Conservation (phyloP, 805 yeast genomes). For the Candida ipomoeae region DNA sequence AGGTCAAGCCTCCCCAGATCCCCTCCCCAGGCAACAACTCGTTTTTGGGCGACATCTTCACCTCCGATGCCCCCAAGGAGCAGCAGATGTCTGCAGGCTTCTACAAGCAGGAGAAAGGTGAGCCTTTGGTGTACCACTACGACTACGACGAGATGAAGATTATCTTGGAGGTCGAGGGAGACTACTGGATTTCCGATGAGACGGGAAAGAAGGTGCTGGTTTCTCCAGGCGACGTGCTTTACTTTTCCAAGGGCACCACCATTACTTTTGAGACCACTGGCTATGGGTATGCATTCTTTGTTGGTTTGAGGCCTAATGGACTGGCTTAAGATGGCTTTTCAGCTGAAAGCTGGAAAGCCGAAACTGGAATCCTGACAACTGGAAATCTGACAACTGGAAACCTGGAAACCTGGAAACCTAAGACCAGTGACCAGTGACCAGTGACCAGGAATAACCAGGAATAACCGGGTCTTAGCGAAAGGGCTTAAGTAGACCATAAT, state of each 20-base stretch:
- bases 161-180: conserved; percentile 64
- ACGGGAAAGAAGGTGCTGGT: conserved; percentile 55
- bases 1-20: conserved; percentile 52
- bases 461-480: too few species aligned
- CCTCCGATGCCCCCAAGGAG: conserved; percentile 57
- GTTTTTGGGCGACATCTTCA: conserved; percentile 62
- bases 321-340: conserved; percentile 7
- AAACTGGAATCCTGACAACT: too few species aligned
- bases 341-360: too few species aligned
- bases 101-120: conserved; percentile 65
- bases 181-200: conserved; percentile 58
- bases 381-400: too few species aligned
- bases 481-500: too few species aligned
- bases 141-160: conserved; percentile 66
- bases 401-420: too few species aligned
- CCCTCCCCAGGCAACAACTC: conserved; percentile 67
- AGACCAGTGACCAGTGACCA: too few species aligned
- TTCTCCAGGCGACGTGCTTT: conserved; percentile 63
- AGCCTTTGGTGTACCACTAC: conserved; percentile 63
- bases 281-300: conserved; percentile 60
- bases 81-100: conserved; percentile 63
- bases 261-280: conserved; percentile 59
- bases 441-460: too few species aligned
- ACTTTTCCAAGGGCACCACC: conserved; percentile 64
- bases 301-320: conserved; percentile 51